Evolutionary conservation across 2,329 filamentous ascomycete genomes (phyloP), one percentile per base, ranked within the genome.

Genomic region (Hysterium pulicare): DNA sequence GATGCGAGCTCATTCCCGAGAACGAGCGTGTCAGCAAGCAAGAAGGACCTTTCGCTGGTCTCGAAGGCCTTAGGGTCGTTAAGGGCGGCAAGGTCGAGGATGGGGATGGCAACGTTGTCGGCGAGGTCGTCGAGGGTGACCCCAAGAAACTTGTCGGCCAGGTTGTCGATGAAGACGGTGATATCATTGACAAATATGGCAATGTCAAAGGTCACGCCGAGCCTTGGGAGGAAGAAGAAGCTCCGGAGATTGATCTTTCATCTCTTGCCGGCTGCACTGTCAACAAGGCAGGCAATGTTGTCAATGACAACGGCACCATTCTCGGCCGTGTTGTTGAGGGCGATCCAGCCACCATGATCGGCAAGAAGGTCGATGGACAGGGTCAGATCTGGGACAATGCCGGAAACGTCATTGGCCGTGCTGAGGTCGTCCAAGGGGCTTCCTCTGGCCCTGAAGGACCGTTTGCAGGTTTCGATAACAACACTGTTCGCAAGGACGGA

Each of bases 101-200:
- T 80, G 64, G 84, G 77, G 76, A 95, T 76, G 87, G 85, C 26
- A 81, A 86, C 48, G 75, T 86, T 19, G 86, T 93, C 36, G 88
- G 88, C 17, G 75, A 83, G 32, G 76, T 91, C 30, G 72, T 78
- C 3, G 79, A 82, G 35, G 88, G 87, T 2, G 85, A 94, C 41
- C 64, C 77, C 26, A 89, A 88, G 75, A 72, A 75, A 39, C 76
- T 94, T 1, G 79, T 83, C 28, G 88, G 88, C 13, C 84, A 87
- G 35, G 58, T 74, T 7, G 87, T 93, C 15, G 88, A 93, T 44
- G 83, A 88, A 48, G 87, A 94, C 49, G 88, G 88, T 28, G 87
- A 93, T 44, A 82, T 94, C 23, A 74, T 86, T 42, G 88, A 93
- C 71, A 83, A 82, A 63, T 90, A 88, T 58, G 81, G 78, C 44